These are phyloP conservation scores for Vigna angularis DNA, from an alignment of 306 rosid genomes.

Conservation along the genomic window DNA sequence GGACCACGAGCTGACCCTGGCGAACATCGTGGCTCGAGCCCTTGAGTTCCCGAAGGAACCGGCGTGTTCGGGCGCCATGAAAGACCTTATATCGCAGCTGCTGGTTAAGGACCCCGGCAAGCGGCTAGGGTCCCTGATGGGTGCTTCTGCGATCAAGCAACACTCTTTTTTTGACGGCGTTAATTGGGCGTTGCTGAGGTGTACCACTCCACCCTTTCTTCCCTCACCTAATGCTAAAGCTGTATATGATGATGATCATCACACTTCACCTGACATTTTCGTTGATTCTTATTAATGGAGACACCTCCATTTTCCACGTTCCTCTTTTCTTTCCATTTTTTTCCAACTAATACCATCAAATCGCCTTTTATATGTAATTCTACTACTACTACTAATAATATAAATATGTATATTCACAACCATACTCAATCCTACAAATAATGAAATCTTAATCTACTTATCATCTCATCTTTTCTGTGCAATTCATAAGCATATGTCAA, in stretches of 20 bases:
- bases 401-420: too few relatives aligned
- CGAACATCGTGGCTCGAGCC: slow-evolving; percentile 10
- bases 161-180: slow-evolving; percentile 7
- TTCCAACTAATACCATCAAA: too few relatives aligned
- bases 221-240: background rate
- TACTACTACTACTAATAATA: too few relatives aligned
- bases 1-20: slow-evolving; percentile 15
- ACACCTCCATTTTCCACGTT: background rate
- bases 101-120: slow-evolving; percentile 1
- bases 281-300: background rate
- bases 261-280: background rate
- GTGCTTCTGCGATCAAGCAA: background rate
- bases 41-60: slow-evolving; percentile 23
- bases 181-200: slow-evolving; percentile 4
- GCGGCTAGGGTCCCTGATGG: background rate
- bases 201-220: background rate
- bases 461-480: too few relatives aligned
- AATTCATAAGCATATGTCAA: too few relatives aligned
- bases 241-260: background rate
- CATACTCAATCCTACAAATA: too few relatives aligned
- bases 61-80: background rate
- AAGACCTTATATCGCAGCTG: background rate
- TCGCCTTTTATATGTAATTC: too few relatives aligned
- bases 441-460: too few relatives aligned
- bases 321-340: too few relatives aligned